Evolutionary conservation across 257 asterid genomes (phyloP), one percentile per base, ranked within the genome.

Genomic region (Salvia rosmarinus): DNA sequence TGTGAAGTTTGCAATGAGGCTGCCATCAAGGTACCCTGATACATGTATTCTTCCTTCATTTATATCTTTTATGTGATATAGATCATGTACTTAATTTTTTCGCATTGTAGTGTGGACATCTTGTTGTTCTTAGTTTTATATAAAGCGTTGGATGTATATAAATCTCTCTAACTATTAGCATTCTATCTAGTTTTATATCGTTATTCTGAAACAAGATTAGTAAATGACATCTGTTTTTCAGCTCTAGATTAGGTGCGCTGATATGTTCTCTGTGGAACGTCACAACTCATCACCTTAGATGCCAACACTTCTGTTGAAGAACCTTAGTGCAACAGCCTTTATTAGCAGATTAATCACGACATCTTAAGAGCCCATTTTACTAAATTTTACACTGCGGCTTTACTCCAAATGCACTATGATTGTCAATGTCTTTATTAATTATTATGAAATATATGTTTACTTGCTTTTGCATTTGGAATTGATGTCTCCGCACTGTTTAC

Each of bases 1-100:
- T 94, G 99, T 73, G 91, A 85, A 64, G 88, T 91, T 71, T 94
- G 98, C 90, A 94, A 94, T 40, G 99, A 94, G 85, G 93, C 96
- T 73, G 96, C 96, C 17, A 84, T 91, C 40, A 94, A 89, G 99
- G 98, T 94, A 71, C 56, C 23, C 10, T 16, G 23, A 49, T 49
- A 49, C 56, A 49, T 20, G 21, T 51, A 17, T 60, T 46, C 68
- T 40, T 46, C 59, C 40, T n/a, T 9, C 23, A 58, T 32, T 28
- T 54, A 7, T 35, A 28, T 54, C 52, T 9, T 39, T 37, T 37
- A 37, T 5, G 9, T 37, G 8, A 44, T 52, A 20, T 4, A 46
- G 10, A 54, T 55, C 12, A 9, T 74, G 72, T 5, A 16, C 11
- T 39, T 39, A 39, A 39, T 25, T 25, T 20, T 44, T 25, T 75